A percentile compares a stretch with the other conserved stretches of the same genome.
These are phyloP conservation scores for Phytophthora melonis DNA, from an alignment of 352 stramenopile genomes.

Conservation along the genomic window DNA sequence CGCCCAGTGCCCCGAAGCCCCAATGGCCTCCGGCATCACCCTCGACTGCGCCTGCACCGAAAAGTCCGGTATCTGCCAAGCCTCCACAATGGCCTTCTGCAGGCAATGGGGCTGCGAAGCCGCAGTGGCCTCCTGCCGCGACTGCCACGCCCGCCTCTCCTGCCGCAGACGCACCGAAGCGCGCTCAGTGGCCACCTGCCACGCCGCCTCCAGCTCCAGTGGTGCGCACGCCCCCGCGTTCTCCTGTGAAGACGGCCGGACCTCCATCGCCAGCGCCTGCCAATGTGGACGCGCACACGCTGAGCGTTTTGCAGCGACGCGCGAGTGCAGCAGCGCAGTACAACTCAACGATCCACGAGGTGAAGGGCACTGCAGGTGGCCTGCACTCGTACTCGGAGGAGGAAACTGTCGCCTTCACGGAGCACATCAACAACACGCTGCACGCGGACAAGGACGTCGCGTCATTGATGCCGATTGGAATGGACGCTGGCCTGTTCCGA, in stretches of 20 bases:
- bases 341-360: conserved; percentile 82
- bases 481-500: conserved; percentile 83
- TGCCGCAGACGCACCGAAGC: conserved; percentile 41
- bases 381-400: conserved; percentile 92
- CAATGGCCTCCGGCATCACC: conserved; percentile 42
- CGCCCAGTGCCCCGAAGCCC: conserved; percentile 29
- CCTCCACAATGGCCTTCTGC: conserved; percentile 27
- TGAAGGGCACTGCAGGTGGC: conserved; percentile 77
- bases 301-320: conserved; percentile 70
- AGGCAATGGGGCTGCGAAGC: conserved; percentile 38
- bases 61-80: conserved; percentile 27
- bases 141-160: background rate
- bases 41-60: conserved; percentile 25
- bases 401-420: conserved; percentile 91
- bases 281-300: conserved; percentile 56
- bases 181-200: conserved; percentile 59
- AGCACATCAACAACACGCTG: conserved; percentile 94
- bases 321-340: conserved; percentile 65
- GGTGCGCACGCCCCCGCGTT: conserved; percentile 33
- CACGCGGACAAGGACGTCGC: conserved; percentile 70
- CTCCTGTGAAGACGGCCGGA: conserved; percentile 26
- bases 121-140: conserved; percentile 47
- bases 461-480: conserved; percentile 77
- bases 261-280: conserved; percentile 9
- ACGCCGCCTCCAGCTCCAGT: conserved; percentile 38